Conservation (phyloP, 768 basidiomycete species). For the Termitomyces sp. region DNA sequence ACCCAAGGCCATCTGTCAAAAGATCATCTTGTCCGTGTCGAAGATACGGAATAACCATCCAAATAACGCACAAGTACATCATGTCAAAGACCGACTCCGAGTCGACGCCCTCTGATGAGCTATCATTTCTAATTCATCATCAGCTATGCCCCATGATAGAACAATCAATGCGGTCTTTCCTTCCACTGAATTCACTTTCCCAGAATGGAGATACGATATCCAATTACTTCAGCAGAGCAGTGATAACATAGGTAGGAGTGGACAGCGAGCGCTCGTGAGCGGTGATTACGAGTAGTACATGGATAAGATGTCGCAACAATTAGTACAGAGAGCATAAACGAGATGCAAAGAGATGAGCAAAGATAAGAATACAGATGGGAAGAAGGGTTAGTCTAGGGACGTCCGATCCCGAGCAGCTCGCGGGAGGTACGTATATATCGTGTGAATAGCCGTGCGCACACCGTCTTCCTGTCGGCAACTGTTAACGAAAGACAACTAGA, state of each 20-base stretch:
- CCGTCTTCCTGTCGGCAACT: constrained; percentile 44
- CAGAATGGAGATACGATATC: too few relatives aligned
- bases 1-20: too few relatives aligned
- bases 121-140: too few relatives aligned
- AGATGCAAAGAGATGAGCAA: neutral
- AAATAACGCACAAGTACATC: too few relatives aligned
- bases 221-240: neutral
- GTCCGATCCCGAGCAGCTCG: constrained; percentile 25
- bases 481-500: neutral
- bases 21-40: too few relatives aligned
- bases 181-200: too few relatives aligned
- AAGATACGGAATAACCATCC: too few relatives aligned
- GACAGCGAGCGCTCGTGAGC: neutral
- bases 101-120: too few relatives aligned
- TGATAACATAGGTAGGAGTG: neutral
- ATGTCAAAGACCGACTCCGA: too few relatives aligned
- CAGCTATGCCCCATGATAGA: too few relatives aligned
- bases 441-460: constrained; percentile 49
- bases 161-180: too few relatives aligned
- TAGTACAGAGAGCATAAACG: neutral
- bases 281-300: neutral
- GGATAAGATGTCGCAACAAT: neutral
- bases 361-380: neutral
- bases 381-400: constrained; percentile 8
- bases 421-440: constrained; percentile 49